Base-by-base conservation (phyloP, 805 yeast genomes). In the Cyberlindnera americana region DNA sequence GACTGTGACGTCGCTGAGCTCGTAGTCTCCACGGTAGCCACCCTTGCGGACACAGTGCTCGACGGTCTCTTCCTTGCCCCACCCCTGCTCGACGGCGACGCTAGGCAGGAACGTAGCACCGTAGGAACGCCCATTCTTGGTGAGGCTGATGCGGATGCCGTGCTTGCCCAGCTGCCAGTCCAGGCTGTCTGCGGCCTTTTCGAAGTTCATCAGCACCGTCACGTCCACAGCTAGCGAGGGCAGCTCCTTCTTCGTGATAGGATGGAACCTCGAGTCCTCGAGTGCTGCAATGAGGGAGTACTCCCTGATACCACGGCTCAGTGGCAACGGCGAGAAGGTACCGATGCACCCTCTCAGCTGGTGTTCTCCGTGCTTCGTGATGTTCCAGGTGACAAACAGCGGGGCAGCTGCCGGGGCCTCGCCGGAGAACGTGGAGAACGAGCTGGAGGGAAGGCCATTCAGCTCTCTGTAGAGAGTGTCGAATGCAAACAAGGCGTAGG, bases 301-400 rank as follows among this genome's bases (percentile, higher is more conserved):
- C 34, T 47, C 47, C 24, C 19, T 15, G 17, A 38, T 40, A 2
- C 47, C 48, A 5, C 19, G 32, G 9, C 12, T 31, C 15, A 48
- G 22, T 13, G 22, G 18, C 29, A 61, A 54, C 5, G 33, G 19
- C 2, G 40, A 27, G 58, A 93, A 93, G 0, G 96, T 90, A 1
- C 99, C 99, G 39, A 91, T 93, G 56, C 99, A 91, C 0, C 99
- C 99, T 30, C 98, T 68, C 34, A 91, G 65, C 12, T 66, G 62
- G 19, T 61, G 38, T 5, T 10, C 19, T 3, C 41, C 56, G 1
- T 60, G 54, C 9, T 44, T 56, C 15, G 52, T 50, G 41, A 73
- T 70, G 50, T 78, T 81, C 96, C 96, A 93, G 0, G 98, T 93
- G 23, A 91, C 83, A 64, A 93, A 93, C 19, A 91, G 62, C 0